phyloP scores from a whole-genome alignment of 164 flowering plant genomes.

The Amborella trichopoda region DNA sequence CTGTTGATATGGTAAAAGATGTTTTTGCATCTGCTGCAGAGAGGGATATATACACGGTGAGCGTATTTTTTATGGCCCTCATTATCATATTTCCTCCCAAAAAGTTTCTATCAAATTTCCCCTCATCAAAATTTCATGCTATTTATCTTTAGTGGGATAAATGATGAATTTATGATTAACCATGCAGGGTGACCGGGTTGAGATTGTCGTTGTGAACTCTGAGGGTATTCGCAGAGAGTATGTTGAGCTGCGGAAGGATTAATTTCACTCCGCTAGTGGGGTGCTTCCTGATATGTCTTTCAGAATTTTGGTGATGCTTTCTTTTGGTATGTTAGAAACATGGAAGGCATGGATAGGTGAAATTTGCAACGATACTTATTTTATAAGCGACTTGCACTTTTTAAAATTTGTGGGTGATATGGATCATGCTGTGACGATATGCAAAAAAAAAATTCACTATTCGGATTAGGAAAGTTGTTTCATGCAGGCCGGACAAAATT shows the following conservation, averaged over 20 bases:
- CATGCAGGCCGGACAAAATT: no score
- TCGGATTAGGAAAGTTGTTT: no score
- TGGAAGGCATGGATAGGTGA: no score
- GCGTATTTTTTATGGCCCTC: constrained; percentile 11
- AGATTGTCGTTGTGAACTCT: constrained; percentile 57
- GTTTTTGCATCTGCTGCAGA: constrained; percentile 93
- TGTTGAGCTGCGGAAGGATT: constrained; percentile 81
- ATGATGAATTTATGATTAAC: not conserved
- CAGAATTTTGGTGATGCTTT: no score
- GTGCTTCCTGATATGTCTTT: no score
- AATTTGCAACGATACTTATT: no score
- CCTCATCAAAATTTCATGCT: not conserved
- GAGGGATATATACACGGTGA: constrained; percentile 93
- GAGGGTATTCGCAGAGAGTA: constrained; percentile 53
- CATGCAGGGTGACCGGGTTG: constrained; percentile 80
- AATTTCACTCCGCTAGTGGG: no score
- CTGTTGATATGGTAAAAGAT: constrained; percentile 88
- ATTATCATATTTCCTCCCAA: not conserved
- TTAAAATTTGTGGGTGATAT: no score
- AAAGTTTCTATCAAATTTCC: not conserved
- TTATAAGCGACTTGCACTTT: no score
- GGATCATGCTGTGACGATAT: no score
- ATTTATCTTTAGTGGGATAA: not conserved
- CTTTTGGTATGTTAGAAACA: no score
- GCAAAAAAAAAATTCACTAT: no score